Conservation (phyloP, 2,329 filamentous ascomycete genomes). For the Cephalotrichum gorgonifer region DNA sequence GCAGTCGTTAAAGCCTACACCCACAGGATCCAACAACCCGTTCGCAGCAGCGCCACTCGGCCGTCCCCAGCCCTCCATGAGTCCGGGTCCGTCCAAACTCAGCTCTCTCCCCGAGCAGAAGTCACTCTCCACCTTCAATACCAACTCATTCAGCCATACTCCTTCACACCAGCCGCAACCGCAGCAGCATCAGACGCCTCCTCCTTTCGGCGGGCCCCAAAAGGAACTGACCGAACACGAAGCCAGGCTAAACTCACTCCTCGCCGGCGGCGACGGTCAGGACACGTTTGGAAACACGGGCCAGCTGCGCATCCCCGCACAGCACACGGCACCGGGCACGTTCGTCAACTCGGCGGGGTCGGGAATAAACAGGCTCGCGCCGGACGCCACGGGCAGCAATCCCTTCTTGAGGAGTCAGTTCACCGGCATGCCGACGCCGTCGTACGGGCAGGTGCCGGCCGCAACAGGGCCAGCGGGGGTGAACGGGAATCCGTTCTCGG, state of each 20-base stretch:
- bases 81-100: conserved; percentile 57
- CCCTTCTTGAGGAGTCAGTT: conserved; percentile 81
- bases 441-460: conserved; percentile 45
- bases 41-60: conserved; percentile 68
- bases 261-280: conserved; percentile 81
- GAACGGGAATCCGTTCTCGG: conserved; percentile 50
- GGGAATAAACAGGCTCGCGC: conserved; percentile 59
- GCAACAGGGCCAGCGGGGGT: conserved; percentile 47
- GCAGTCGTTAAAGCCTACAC: conserved; percentile 64
- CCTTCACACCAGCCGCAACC: conserved; percentile 26
- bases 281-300: conserved; percentile 98
- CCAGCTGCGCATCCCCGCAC: conserved; percentile 85
- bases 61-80: conserved; percentile 39
- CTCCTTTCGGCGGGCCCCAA: conserved; percentile 36
- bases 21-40: conserved; percentile 95
- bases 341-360: conserved; percentile 93
- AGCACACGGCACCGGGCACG: conserved; percentile 90
- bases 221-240: conserved; percentile 52
- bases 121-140: conserved; percentile 46
- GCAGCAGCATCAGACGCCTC: conserved; percentile 24
- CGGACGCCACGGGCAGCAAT: conserved; percentile 71
- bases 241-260: conserved; percentile 73
- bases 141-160: not conserved
- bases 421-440: conserved; percentile 60
- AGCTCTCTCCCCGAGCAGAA: conserved; percentile 75